A percentile compares a stretch with the other conserved stretches of the same genome.
Conservation (phyloP, 2,329 filamentous ascomycete species). For the Ascochyta lentis region DNA sequence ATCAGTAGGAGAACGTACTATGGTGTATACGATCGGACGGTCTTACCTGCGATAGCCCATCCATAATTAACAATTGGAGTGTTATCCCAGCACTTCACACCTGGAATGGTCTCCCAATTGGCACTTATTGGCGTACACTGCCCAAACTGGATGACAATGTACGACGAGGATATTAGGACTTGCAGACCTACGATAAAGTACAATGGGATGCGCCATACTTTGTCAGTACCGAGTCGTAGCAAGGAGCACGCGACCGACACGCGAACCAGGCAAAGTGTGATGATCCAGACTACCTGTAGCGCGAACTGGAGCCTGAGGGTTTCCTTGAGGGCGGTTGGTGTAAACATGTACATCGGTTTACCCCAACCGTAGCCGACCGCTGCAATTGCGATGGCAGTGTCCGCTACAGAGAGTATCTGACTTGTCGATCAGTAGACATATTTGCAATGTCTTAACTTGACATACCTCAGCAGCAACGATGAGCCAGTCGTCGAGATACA, state of each 20-base stretch:
- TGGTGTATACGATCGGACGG: not conserved
- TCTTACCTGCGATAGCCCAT: slow-evolving; percentile 35
- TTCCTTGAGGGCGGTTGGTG: slow-evolving; percentile 17
- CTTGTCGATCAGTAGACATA: not conserved
- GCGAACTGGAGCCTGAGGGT: slow-evolving; percentile 33
- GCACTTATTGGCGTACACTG: slow-evolving; percentile 33
- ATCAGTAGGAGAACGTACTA: not conserved
- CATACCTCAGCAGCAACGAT: slow-evolving; percentile 35
- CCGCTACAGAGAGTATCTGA: slow-evolving; percentile 25
- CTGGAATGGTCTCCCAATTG: slow-evolving; percentile 31
- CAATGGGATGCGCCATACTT: slow-evolving; percentile 28
- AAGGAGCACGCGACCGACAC: slow-evolving; percentile 36
- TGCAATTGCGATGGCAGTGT: slow-evolving; percentile 22
- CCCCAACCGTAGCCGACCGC: slow-evolving; percentile 34
- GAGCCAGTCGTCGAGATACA: slow-evolving; percentile 38
- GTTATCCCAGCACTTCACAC: slow-evolving; percentile 31
- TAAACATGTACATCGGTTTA: slow-evolving; percentile 26
- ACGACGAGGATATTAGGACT: slow-evolving; percentile 27
- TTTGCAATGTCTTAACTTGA: not conserved
- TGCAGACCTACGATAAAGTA: slow-evolving; percentile 35
- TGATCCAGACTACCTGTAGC: slow-evolving; percentile 34
- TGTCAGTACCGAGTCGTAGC: slow-evolving; percentile 29
- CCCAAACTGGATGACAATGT: slow-evolving; percentile 35
- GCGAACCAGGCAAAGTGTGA: slow-evolving; percentile 31
- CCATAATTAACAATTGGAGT: slow-evolving; percentile 30